A percentile compares a stretch with the other conserved stretches of the same genome.
Evolutionary conservation across 2,329 filamentous ascomycete species (phyloP).

Genomic region (Trichoderma arundinaceum): DNA sequence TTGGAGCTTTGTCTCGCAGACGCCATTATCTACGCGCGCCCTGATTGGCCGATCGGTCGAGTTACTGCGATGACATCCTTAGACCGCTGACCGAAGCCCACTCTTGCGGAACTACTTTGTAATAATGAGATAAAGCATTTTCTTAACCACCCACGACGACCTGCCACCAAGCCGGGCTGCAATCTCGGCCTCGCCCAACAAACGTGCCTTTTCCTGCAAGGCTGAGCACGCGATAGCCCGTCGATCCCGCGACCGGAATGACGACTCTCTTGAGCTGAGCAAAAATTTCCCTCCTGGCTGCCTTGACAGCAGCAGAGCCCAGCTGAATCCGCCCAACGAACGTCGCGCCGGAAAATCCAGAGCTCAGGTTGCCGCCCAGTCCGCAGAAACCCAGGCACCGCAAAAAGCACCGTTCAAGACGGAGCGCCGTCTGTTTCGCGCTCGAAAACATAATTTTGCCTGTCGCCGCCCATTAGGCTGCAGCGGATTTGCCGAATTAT

Average conservation of each 20-base stretch:
- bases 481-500: neutral
- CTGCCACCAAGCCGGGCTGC: conserved; percentile 1
- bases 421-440: neutral
- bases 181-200: conserved; percentile 14
- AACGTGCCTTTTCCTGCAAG: neutral
- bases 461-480: neutral
- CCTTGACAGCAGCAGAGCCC: neutral
- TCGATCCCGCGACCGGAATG: conserved; percentile 4
- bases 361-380: conserved; percentile 22
- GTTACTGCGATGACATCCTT: conserved; percentile 23
- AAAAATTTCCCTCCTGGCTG: conserved; percentile 5
- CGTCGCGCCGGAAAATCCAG: conserved; percentile 18
- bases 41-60: conserved; percentile 17
- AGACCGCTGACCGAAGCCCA: conserved; percentile 26
- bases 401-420: neutral
- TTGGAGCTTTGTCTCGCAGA: conserved; percentile 9
- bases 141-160: conserved; percentile 4
- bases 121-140: conserved; percentile 23
- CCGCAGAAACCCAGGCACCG: conserved; percentile 2
- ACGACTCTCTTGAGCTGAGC: neutral
- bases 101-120: neutral
- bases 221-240: neutral
- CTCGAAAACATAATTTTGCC: neutral
- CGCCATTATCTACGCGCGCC: conserved; percentile 1
- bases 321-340: conserved; percentile 20